Conservation (phyloP, 345 rosid species). For the Acer saccharum region DNA sequence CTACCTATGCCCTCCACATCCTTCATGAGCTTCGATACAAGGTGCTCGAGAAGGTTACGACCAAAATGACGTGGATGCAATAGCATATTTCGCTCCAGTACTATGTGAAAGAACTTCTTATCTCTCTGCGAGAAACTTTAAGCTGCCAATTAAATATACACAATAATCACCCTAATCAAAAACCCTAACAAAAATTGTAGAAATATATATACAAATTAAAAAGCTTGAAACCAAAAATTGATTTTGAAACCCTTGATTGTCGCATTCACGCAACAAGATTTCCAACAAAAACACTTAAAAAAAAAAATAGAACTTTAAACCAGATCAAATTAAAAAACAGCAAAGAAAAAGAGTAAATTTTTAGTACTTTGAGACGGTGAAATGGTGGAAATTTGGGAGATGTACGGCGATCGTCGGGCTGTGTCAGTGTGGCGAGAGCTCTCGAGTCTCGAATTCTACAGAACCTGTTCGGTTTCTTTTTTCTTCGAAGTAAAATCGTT, state of each 20-base stretch:
- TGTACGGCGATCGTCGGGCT: background rate
- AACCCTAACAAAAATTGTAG: background rate
- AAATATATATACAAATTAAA: background rate
- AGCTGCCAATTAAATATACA: background rate
- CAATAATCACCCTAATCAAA: background rate
- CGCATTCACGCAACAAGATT: background rate
- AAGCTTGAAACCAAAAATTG: background rate
- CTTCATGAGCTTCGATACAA: slow-evolving; percentile 86
- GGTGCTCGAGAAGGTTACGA: slow-evolving; percentile 76
- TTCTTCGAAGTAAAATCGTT: too few species aligned
- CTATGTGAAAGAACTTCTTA: slow-evolving; percentile 83
- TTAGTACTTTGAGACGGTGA: background rate
- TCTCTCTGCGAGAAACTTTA: background rate
- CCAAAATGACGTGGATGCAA: slow-evolving; percentile 89
- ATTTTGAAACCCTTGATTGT: background rate
- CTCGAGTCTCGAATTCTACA: background rate
- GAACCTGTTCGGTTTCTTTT: too few species aligned
- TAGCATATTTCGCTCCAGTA: slow-evolving; percentile 89
- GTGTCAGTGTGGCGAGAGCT: background rate
- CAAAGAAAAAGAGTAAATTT: background rate
- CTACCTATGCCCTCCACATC: slow-evolving; percentile 96
- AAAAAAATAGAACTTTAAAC: background rate
- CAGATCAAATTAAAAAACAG: background rate
- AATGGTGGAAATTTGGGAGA: background rate
- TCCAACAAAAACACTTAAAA: background rate